A percentile compares a stretch with the other conserved stretches of the same genome.
Evolutionary conservation across 2,329 filamentous ascomycete species (phyloP).

Genomic region (Macrophomina phaseolina): DNA sequence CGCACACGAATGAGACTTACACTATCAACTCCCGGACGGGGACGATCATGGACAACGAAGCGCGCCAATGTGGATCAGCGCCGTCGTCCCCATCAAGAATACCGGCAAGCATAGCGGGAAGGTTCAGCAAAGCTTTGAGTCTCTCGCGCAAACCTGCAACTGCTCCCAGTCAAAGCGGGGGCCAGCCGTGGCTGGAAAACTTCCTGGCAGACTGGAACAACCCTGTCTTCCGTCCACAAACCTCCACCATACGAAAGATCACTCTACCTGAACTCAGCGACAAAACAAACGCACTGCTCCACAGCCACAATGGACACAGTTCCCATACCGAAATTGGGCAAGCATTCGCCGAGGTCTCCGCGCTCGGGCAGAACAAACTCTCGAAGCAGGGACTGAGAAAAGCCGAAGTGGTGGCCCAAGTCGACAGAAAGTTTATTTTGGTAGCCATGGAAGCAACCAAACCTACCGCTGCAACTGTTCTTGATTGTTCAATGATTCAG

Average conservation of each 20-base stretch:
- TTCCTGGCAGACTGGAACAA: slow-evolving; percentile 74
- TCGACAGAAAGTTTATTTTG: slow-evolving; percentile 90
- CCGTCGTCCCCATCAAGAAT: slow-evolving; percentile 17
- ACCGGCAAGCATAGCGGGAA: slow-evolving; percentile 29
- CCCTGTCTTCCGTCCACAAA: slow-evolving; percentile 68
- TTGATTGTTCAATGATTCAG: not conserved
- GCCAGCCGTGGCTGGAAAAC: slow-evolving; percentile 61
- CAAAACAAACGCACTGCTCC: slow-evolving; percentile 10
- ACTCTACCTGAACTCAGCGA: slow-evolving; percentile 33
- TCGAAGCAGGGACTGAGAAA: slow-evolving; percentile 65
- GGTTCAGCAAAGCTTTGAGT: slow-evolving; percentile 40
- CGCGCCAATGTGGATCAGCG: not conserved
- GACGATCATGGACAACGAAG: slow-evolving; percentile 36
- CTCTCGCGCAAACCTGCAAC: slow-evolving; percentile 33
- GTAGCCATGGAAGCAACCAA: slow-evolving; percentile 56
- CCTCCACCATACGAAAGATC: slow-evolving; percentile 51
- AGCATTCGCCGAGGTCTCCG: slow-evolving; percentile 38
- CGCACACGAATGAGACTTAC: slow-evolving; percentile 59
- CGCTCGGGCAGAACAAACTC: slow-evolving; percentile 48
- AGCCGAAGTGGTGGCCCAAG: slow-evolving; percentile 76
- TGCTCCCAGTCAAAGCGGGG: slow-evolving; percentile 18
- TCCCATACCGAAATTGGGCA: slow-evolving; percentile 30
- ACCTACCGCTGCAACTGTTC: slow-evolving; percentile 28
- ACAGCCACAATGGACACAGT: slow-evolving; percentile 6
- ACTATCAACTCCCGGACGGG: slow-evolving; percentile 64